Evolutionary conservation across 805 yeast genomes (phyloP).

Genomic region (Wickerhamiella lipophila): DNA sequence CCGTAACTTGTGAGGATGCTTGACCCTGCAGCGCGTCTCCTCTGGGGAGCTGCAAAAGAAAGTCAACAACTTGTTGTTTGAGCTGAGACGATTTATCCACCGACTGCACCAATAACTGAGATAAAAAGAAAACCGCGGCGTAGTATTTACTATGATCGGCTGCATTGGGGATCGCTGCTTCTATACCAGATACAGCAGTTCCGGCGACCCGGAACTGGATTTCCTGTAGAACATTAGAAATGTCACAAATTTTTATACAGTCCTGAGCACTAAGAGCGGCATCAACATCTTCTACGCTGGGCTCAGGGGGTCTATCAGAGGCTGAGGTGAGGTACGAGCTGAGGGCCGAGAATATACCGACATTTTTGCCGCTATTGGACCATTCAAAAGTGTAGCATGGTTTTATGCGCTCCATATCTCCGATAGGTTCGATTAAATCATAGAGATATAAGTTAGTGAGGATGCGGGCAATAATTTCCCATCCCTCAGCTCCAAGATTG

Average conservation of each 20-base stretch:
- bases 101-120: slow-evolving; percentile 17
- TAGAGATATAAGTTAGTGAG: slow-evolving; percentile 56
- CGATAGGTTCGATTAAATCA: slow-evolving; percentile 41
- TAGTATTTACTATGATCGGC: slow-evolving; percentile 21
- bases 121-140: slow-evolving; percentile 25
- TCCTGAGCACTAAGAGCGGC: slow-evolving; percentile 71
- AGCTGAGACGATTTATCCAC: background rate
- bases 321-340: slow-evolving; percentile 85
- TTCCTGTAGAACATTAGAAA: slow-evolving; percentile 43
- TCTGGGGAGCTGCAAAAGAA: background rate
- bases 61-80: background rate
- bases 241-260: slow-evolving; percentile 60
- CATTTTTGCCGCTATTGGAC: slow-evolving; percentile 52
- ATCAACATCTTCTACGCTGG: slow-evolving; percentile 85
- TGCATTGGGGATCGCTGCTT: slow-evolving; percentile 22
- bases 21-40: background rate
- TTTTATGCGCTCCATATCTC: slow-evolving; percentile 48
- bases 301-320: slow-evolving; percentile 78
- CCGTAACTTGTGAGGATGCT: background rate
- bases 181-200: slow-evolving; percentile 27
- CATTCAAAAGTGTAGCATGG: slow-evolving; percentile 54
- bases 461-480: slow-evolving; percentile 50
- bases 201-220: slow-evolving; percentile 24
- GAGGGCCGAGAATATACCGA: slow-evolving; percentile 76
- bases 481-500: slow-evolving; percentile 36